phyloP scores from a whole-genome alignment of 371 early-diverging fungal species.

The Mucor velutinosus region DNA sequence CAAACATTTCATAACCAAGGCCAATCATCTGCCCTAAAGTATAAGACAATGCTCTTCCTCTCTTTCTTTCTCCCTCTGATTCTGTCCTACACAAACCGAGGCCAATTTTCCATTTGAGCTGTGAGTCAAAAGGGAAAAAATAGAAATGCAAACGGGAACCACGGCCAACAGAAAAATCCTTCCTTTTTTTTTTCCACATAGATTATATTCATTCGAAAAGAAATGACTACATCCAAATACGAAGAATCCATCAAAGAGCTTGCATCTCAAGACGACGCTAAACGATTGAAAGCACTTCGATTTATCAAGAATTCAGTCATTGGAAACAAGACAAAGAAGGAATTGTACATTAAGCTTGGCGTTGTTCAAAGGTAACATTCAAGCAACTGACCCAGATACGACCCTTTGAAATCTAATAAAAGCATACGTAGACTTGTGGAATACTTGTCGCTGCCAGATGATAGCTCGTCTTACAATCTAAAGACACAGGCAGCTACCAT shows the following conservation, averaged over 20 bases:
- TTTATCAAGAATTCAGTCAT: constrained; percentile 87
- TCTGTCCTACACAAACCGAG: neutral
- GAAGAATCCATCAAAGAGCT: constrained; percentile 62
- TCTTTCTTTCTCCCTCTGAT: neutral
- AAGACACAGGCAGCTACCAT: constrained; percentile 74
- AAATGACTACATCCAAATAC: constrained; percentile 63
- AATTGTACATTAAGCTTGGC: constrained; percentile 69
- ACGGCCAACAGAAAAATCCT: neutral
- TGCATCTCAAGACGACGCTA: constrained; percentile 42
- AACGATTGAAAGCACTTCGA: constrained; percentile 65
- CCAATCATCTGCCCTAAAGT: neutral
- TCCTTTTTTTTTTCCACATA: constrained; percentile 11
- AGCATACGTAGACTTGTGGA: constrained; percentile 56
- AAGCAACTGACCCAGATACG: neutral
- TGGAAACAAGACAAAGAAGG: constrained; percentile 86
- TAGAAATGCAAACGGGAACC: neutral
- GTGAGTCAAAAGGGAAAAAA: neutral
- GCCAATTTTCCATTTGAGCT: neutral
- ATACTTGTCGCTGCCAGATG: constrained; percentile 44
- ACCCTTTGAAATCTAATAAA: neutral
- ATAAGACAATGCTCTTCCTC: neutral
- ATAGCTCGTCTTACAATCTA: constrained; percentile 37
- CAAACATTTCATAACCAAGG: neutral
- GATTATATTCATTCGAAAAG: neutral
- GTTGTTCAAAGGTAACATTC: constrained; percentile 66